phyloP scores from a whole-genome alignment of 2,329 filamentous ascomycete species.

The Phialophora macrospora region DNA sequence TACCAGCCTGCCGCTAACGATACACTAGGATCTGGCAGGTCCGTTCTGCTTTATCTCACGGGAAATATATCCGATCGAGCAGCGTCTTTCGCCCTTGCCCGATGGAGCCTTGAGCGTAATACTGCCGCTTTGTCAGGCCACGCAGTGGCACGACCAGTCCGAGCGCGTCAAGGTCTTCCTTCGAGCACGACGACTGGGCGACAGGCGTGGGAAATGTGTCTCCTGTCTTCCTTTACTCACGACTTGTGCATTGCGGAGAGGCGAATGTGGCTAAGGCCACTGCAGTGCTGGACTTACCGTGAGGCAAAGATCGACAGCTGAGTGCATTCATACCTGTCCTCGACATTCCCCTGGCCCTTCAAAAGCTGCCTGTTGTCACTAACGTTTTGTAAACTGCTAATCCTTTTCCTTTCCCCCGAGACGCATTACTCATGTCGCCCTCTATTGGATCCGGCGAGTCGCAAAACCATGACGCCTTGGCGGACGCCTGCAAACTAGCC shows the following conservation, averaged over 20 bases:
- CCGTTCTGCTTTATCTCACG: not conserved
- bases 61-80: not conserved
- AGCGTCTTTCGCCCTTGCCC: not conserved
- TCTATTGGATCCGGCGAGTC: conserved; percentile 26
- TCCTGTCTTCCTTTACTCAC: not conserved
- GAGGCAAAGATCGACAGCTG: not conserved
- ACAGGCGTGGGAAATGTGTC: not conserved
- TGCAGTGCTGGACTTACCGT: not conserved
- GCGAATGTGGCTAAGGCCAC: not conserved
- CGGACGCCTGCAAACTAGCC: conserved; percentile 34
- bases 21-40: not conserved
- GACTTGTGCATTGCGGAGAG: not conserved
- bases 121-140: conserved; percentile 24
- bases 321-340: not conserved
- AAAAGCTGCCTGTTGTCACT: conserved; percentile 10
- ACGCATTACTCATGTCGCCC: conserved; percentile 20
- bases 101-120: conserved; percentile 16
- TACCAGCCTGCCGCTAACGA: not conserved
- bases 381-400: not conserved
- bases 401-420: conserved; percentile 3
- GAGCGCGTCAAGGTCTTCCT: not conserved
- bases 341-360: conserved; percentile 1
- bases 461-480: conserved; percentile 23
- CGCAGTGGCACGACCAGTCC: conserved; percentile 25
- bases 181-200: not conserved